Evolutionary conservation across 345 rosid genomes (phyloP).

Genomic region (Geranium rotundifolium): DNA sequence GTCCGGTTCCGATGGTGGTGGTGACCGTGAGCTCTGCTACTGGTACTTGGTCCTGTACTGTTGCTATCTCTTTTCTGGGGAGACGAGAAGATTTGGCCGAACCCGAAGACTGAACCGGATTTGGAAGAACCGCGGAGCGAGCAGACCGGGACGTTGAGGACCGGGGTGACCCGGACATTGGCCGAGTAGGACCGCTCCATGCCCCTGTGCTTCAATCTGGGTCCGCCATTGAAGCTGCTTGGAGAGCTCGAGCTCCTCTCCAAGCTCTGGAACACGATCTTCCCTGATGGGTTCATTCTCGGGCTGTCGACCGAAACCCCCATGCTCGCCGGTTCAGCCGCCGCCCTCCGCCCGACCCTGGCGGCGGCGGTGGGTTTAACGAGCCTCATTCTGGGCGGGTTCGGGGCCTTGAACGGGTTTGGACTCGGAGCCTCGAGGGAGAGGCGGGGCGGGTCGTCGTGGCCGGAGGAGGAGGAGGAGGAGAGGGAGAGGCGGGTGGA

Average conservation of each 20-base stretch:
- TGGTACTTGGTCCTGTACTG: too few relatives aligned
- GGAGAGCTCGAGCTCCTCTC: slow-evolving; percentile 98
- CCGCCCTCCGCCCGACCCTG: slow-evolving; percentile 5
- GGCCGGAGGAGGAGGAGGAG: slow-evolving; percentile 66
- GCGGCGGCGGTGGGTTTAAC: too few relatives aligned
- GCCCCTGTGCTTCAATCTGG: slow-evolving; percentile 61
- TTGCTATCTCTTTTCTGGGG: slow-evolving; percentile 18
- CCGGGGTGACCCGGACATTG: slow-evolving; percentile 34
- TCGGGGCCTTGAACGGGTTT: too few relatives aligned
- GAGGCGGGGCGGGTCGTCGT: slow-evolving; percentile 55
- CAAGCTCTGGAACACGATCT: slow-evolving; percentile 76
- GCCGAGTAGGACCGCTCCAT: slow-evolving; percentile 92
- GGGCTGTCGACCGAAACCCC: slow-evolving; percentile 52
- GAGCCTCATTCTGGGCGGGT: slow-evolving; percentile 71
- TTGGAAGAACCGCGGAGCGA: slow-evolving; percentile 11
- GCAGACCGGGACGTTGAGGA: slow-evolving; percentile 62
- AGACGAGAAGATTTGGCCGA: slow-evolving; percentile 47
- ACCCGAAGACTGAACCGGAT: slow-evolving; percentile 16
- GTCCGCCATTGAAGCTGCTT: slow-evolving; percentile 62
- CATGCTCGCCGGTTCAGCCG: too few relatives aligned
- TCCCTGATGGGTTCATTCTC: slow-evolving; percentile 86
- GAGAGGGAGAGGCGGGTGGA: slow-evolving; percentile 53
- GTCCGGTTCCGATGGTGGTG: background rate
- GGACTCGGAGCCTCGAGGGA: slow-evolving; percentile 73
- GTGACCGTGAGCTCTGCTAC: background rate